Conservation (phyloP, 2,329 filamentous ascomycete species). For the Cladosporium oxysporum region DNA sequence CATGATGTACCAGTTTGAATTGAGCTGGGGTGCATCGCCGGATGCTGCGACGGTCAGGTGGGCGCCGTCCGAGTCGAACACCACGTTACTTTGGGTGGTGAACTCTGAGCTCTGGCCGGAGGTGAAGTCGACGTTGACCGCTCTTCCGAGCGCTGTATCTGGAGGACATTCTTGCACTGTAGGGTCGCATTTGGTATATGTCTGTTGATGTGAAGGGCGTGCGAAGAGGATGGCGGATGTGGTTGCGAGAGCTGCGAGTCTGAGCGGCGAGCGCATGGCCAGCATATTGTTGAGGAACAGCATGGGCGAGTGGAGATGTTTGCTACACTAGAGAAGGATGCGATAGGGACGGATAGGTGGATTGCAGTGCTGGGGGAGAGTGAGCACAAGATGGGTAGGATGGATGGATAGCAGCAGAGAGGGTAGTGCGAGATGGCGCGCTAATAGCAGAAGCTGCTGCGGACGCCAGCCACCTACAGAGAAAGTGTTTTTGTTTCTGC, state of each 20-base stretch:
- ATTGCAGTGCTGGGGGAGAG: constrained; percentile 11
- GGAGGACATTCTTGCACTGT: constrained; percentile 64
- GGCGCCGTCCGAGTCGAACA: constrained; percentile 75
- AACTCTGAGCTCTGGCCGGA: constrained; percentile 78
- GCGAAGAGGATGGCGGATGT: constrained; percentile 41
- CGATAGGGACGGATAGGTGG: constrained; percentile 10
- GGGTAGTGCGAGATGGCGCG: constrained; percentile 5
- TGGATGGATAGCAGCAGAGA: constrained; percentile 13
- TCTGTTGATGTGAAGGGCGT: constrained; percentile 50
- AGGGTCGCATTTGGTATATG: constrained; percentile 59
- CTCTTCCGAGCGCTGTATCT: constrained; percentile 77
- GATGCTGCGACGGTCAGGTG: constrained; percentile 75
- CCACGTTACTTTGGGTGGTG: constrained; percentile 66
- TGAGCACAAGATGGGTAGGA: constrained; percentile 15
- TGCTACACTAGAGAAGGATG: constrained; percentile 16
- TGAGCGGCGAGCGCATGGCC: constrained; percentile 35
- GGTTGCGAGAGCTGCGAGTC: constrained; percentile 43
- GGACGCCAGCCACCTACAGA: constrained; percentile 17
- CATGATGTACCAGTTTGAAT: constrained; percentile 98
- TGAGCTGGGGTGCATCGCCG: constrained; percentile 83
- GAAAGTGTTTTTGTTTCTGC: neutral
- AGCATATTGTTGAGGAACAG: constrained; percentile 31
- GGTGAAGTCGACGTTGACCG: constrained; percentile 82
- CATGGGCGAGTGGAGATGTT: constrained; percentile 24
- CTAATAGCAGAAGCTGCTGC: constrained; percentile 11